Conservation (phyloP, 208 protist species). For the Angomonas ambiguus region DNA sequence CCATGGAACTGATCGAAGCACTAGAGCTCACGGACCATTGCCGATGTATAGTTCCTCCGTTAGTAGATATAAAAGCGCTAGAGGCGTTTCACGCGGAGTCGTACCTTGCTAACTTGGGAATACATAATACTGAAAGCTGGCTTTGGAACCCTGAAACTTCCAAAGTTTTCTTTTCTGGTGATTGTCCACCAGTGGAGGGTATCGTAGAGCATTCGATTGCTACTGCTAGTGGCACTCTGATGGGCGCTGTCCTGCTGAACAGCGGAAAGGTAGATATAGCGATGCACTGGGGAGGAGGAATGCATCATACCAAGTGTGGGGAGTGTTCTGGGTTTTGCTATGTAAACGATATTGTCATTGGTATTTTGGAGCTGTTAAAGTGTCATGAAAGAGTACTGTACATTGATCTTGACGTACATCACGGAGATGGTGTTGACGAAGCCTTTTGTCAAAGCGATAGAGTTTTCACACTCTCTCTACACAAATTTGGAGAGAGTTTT, state of each 20-base stretch:
- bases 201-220: constrained; percentile 84
- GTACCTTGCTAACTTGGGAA: constrained; percentile 78
- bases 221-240: constrained; percentile 77
- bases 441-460: constrained; percentile 99
- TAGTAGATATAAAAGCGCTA: constrained; percentile 64
- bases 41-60: constrained; percentile 66
- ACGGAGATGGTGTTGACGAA: constrained; percentile 99
- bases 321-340: constrained; percentile 99
- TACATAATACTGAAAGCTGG: constrained; percentile 80
- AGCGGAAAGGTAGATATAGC: constrained; percentile 78
- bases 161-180: constrained; percentile 79
- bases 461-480: constrained; percentile 99
- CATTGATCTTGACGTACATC: constrained; percentile 99
- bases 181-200: constrained; percentile 87
- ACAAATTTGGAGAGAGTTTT: constrained; percentile 98
- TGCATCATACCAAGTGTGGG: constrained; percentile 97
- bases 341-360: constrained; percentile 99
- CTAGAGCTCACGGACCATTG: constrained; percentile 60
- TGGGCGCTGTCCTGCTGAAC: constrained; percentile 84
- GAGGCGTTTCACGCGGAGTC: constrained; percentile 64
- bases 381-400: constrained; percentile 97
- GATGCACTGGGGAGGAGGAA: constrained; percentile 99
- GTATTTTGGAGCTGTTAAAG: constrained; percentile 99
- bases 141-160: constrained; percentile 78
- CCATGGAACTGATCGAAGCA: constrained; percentile 71